Conservation (phyloP, 2,329 filamentous ascomycete genomes). For the Trichoderma sp. region DNA sequence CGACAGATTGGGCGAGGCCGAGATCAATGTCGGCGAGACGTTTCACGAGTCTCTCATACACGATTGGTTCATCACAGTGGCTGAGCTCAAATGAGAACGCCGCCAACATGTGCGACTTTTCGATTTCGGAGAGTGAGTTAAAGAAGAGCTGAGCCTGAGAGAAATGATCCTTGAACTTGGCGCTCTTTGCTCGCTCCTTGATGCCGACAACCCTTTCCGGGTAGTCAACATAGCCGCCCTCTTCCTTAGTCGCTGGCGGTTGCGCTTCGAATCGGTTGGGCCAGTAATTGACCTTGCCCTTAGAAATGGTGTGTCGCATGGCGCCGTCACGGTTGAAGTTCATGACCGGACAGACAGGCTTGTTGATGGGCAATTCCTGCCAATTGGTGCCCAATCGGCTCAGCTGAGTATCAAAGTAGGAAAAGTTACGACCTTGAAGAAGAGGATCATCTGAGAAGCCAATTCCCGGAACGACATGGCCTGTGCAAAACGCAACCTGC, state of each 20-base stretch:
- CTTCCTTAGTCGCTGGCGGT: conserved; percentile 61
- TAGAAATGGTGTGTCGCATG: conserved; percentile 71
- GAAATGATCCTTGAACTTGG: conserved; percentile 77
- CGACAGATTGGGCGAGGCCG: conserved; percentile 66
- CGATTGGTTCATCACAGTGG: conserved; percentile 76
- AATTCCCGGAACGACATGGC: conserved; percentile 76
- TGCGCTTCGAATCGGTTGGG: conserved; percentile 63
- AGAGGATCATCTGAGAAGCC: conserved; percentile 74
- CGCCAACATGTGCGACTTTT: conserved; percentile 71
- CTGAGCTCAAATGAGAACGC: conserved; percentile 76
- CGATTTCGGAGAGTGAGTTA: conserved; percentile 69
- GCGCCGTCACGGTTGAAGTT: conserved; percentile 76
- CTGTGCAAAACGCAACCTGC: conserved; percentile 80
- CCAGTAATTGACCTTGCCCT: conserved; percentile 65
- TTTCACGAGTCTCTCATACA: conserved; percentile 70
- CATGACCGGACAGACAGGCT: conserved; percentile 72
- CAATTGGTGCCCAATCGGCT: conserved; percentile 72
- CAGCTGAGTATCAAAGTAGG: conserved; percentile 73
- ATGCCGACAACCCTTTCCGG: conserved; percentile 64
- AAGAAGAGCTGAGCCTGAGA: conserved; percentile 81
- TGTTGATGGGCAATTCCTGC: conserved; percentile 76
- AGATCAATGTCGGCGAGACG: conserved; percentile 74
- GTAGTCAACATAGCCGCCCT: conserved; percentile 71
- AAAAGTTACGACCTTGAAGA: conserved; percentile 72
- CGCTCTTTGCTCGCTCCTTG: conserved; percentile 67